phyloP scores from a whole-genome alignment of 495 filamentous ascomycete species.

The Aeminium ludgeri region DNA sequence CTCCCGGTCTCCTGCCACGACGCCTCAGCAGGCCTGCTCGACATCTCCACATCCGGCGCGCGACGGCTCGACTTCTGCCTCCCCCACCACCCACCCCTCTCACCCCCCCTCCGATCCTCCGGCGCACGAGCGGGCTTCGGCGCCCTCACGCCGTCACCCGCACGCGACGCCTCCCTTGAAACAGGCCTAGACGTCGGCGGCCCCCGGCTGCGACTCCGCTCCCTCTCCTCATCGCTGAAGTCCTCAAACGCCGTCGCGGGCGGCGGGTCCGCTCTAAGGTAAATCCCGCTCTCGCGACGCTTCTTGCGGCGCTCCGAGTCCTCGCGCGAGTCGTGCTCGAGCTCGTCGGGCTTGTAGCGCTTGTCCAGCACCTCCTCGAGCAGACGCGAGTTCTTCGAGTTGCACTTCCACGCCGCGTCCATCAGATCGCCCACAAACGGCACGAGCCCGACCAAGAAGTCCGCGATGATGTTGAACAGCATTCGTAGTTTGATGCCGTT shows the following conservation, averaged over 20 bases:
- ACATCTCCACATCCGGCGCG: too few species aligned
- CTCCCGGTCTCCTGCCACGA: too few species aligned
- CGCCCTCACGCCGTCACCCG: too few species aligned
- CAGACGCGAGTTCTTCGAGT: constrained; percentile 22
- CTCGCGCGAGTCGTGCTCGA: constrained; percentile 5
- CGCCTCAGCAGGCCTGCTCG: too few species aligned
- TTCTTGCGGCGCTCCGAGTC: constrained; percentile 6
- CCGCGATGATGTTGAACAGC: constrained; percentile 58
- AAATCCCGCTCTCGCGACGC: constrained; percentile 13
- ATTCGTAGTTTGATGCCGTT: constrained; percentile 40
- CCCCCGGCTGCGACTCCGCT: too few species aligned
- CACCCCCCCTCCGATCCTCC: too few species aligned
- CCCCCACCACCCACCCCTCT: too few species aligned
- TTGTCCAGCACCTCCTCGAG: constrained; percentile 23
- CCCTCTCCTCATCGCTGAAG: constrained; percentile 24
- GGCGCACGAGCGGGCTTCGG: too few species aligned
- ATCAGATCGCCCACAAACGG: constrained; percentile 73
- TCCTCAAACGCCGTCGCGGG: constrained; percentile 26
- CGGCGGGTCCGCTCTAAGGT: constrained; percentile 9
- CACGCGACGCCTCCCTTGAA: too few species aligned
- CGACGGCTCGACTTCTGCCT: too few species aligned
- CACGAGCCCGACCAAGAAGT: constrained; percentile 66
- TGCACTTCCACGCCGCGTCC: constrained; percentile 38
- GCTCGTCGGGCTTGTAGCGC: constrained; percentile 22
- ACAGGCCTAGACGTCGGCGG: too few species aligned